Percentiles rank a stretch among this genome's conserved stretches.
Evolutionary conservation across 2,329 filamentous ascomycete species (phyloP).

Genomic region (Dryadomyces sulphureus): DNA sequence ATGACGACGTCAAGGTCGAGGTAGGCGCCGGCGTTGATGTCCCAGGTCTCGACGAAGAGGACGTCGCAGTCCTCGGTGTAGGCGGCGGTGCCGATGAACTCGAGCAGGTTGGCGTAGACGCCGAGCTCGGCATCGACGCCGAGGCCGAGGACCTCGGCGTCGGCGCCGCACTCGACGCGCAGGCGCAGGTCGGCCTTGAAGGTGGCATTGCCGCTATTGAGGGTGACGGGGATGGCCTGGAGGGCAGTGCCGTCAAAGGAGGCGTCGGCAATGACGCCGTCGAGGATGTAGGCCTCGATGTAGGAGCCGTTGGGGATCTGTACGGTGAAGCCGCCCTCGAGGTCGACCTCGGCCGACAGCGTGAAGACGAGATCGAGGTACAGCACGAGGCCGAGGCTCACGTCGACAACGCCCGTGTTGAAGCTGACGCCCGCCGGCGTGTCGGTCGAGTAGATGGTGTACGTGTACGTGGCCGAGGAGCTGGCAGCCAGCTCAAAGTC

Average conservation of each 20-base stretch:
- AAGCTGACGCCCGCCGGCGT: slow-evolving; percentile 24
- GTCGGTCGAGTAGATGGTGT: slow-evolving; percentile 32
- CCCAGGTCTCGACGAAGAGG: slow-evolving; percentile 20
- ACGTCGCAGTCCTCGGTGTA: slow-evolving; percentile 22
- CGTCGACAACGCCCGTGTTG: slow-evolving; percentile 18
- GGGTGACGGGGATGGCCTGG: slow-evolving; percentile 29
- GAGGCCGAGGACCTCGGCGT: slow-evolving; percentile 18
- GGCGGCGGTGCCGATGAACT: slow-evolving; percentile 31
- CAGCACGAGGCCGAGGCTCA: slow-evolving; percentile 31
- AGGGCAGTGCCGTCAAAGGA: slow-evolving; percentile 28
- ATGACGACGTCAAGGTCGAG: slow-evolving; percentile 20
- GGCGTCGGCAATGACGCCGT: slow-evolving; percentile 28
- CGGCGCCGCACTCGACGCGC: slow-evolving; percentile 28
- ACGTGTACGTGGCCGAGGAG: slow-evolving; percentile 30
- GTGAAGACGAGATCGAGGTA: slow-evolving; percentile 36
- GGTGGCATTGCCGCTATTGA: slow-evolving; percentile 29
- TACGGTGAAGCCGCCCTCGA: slow-evolving; percentile 37
- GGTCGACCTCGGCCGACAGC: slow-evolving; percentile 31
- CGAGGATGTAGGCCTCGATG: slow-evolving; percentile 25
- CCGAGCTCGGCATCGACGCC: slow-evolving; percentile 27
- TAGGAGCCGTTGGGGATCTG: slow-evolving; percentile 29
- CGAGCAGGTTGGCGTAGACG: slow-evolving; percentile 37
- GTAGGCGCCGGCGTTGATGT: slow-evolving; percentile 24
- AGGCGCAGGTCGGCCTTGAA: slow-evolving; percentile 35
- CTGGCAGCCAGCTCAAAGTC: slow-evolving; percentile 30